phyloP scores from a whole-genome alignment of 495 filamentous ascomycete genomes.

The Hyaloscypha variabilis region DNA sequence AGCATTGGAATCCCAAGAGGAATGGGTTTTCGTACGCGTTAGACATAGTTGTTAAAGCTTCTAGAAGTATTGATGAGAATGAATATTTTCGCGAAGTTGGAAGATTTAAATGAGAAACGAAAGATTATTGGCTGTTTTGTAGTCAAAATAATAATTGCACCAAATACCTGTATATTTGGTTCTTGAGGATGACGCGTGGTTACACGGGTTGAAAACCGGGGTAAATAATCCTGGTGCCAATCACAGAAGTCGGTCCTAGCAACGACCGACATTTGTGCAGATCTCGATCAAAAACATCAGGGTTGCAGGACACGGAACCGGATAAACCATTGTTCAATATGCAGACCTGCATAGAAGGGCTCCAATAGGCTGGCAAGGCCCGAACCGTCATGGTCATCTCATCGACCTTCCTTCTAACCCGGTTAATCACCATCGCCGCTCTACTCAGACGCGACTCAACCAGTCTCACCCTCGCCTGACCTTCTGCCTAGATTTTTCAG shows the following conservation, averaged over 20 bases:
- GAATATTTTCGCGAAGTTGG: neutral
- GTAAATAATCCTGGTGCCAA: neutral
- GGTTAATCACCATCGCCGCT: no score
- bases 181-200: neutral
- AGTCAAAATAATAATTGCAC: neutral
- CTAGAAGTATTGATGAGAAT: neutral
- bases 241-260: neutral
- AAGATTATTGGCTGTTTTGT: neutral
- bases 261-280: no score
- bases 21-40: neutral
- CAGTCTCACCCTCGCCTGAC: no score
- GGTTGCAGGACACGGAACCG: no score
- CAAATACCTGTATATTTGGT: slow-evolving; percentile 1
- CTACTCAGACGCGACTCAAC: no score
- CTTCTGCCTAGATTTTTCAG: no score
- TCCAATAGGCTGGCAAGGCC: no score
- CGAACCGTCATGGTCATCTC: no score
- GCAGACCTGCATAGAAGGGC: no score
- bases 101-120: neutral
- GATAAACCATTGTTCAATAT: no score
- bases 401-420: no score
- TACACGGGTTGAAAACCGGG: neutral
- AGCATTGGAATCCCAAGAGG: neutral
- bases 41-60: slow-evolving; percentile 1
- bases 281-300: no score